Evolutionary conservation across 2,329 filamentous ascomycete species (phyloP).

Genomic region (Fusarium graminum): DNA sequence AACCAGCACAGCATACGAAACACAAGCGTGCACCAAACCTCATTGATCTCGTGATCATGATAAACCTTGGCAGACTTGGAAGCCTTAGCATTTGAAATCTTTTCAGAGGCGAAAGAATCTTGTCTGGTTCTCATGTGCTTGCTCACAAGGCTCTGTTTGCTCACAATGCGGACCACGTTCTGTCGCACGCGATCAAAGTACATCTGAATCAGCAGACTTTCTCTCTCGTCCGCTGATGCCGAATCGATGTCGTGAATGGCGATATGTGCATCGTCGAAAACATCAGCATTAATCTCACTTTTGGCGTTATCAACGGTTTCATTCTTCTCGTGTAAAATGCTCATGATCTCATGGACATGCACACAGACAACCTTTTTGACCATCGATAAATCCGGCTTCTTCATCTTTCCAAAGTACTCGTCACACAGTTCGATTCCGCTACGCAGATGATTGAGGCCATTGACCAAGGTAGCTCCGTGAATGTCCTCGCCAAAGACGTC

Average conservation of each 20-base stretch:
- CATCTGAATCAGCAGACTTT: constrained; percentile 28
- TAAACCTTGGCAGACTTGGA: background rate
- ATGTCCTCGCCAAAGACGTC: constrained; percentile 27
- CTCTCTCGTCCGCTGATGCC: constrained; percentile 24
- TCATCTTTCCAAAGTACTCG: constrained; percentile 23
- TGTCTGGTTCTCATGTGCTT: constrained; percentile 19
- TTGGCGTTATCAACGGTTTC: background rate
- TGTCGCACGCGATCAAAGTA: constrained; percentile 32
- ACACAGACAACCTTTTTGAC: constrained; percentile 30
- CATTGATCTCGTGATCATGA: constrained; percentile 14
- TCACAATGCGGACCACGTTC: constrained; percentile 16
- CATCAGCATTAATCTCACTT: background rate
- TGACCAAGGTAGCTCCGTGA: constrained; percentile 31
- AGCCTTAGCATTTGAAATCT: background rate
- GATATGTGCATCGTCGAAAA: background rate
- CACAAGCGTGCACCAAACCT: constrained; percentile 54
- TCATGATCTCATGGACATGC: constrained; percentile 37
- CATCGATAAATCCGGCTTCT: constrained; percentile 9
- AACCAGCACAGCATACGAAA: constrained; percentile 57
- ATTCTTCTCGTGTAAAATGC: constrained; percentile 21
- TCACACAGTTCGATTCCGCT: constrained; percentile 33
- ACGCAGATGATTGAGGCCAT: constrained; percentile 29
- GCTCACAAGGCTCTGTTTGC: constrained; percentile 11
- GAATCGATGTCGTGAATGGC: constrained; percentile 38
- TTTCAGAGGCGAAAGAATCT: background rate